Percentiles rank a stretch among this genome's conserved stretches.
Evolutionary conservation across 108 stramenopile genomes (phyloP).

Genomic region (Bacterosira constricta): DNA sequence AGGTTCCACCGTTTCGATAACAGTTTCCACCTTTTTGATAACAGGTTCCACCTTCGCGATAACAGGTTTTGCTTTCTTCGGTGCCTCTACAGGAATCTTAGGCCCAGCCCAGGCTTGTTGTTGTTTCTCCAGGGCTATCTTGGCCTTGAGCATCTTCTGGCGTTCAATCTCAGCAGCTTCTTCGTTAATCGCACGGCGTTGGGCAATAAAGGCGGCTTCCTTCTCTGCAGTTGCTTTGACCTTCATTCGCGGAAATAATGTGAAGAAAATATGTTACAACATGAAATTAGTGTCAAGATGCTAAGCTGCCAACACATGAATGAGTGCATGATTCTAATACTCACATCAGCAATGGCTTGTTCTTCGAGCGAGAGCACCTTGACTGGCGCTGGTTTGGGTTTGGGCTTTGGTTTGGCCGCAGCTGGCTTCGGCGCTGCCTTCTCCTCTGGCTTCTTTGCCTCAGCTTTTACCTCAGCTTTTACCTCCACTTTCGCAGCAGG

Average conservation of each 20-base stretch:
- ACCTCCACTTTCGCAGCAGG: constrained; percentile 1
- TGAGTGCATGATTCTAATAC: not conserved
- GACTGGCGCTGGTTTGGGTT: constrained; percentile 46
- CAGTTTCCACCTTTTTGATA: not conserved
- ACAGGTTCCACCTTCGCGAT: constrained; percentile 21
- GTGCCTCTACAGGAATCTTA: not conserved
- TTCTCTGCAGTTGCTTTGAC: constrained; percentile 62
- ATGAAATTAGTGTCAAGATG: too few relatives aligned
- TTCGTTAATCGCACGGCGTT: constrained; percentile 62
- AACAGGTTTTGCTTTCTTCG: constrained; percentile 22
- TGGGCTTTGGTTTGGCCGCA: constrained; percentile 21
- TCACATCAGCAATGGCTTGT: constrained; percentile 64
- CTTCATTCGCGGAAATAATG: not conserved
- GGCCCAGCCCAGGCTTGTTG: constrained; percentile 16
- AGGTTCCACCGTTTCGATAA: not conserved
- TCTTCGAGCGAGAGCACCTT: constrained; percentile 65
- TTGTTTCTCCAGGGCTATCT: constrained; percentile 65
- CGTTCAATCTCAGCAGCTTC: constrained; percentile 67
- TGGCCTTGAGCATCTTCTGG: constrained; percentile 64
- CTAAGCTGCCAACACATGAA: too few relatives aligned
- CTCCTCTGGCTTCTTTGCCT: constrained; percentile 1
- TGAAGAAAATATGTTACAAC: too few relatives aligned
- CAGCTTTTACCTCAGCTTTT: constrained; percentile 32
- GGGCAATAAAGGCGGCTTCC: constrained; percentile 64
- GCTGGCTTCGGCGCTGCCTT: constrained; percentile 38